Evolutionary conservation across 164 flowering plant species (phyloP), one percentile per base, ranked within the genome.

Genomic region (Berberis thunbergii): DNA sequence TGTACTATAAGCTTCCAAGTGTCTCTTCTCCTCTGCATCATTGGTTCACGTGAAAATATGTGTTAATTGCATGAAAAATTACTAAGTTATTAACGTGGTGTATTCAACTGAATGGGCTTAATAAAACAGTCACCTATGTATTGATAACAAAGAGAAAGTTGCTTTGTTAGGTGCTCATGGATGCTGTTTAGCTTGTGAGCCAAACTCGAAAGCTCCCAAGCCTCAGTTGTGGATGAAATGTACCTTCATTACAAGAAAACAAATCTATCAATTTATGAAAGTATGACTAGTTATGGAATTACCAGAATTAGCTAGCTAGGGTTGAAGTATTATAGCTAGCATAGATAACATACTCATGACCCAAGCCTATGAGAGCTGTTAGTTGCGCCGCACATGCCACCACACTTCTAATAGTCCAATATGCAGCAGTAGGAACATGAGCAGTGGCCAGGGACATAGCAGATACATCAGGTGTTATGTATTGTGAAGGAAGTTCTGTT

Each of bases 131-230:
- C 58, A 83, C 90, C 81, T 40, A 86, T 84, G 49, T 62, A 72
- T 41, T 77, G 77, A 49, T 78, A 52, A 60, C 87, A 86, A 43
- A 69, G 71, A 52, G 10, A 52, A 43, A 86, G 75, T 45, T 82
- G 84, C 45, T 69, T 72, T 65, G 40, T 49, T 38, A 88, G 81
- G 71, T 83, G 88, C 41, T 62, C 69, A 58, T 73, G 74, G 13
- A 86, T 84, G 75, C 68, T 84, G 61, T 43, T 68, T 63, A 86
- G 61, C 69, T 89, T 85, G 67, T 89, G 89, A 2, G 85, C 84
- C 76, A 90, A 75, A 64, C 86, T 81, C 1, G 89, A 84, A 6
- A 90, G 80, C 77, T 90, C 97, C 98, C 96, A 88, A 9, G 91
- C 77, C 69, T 88, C 96, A 7, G 86, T 70, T 2, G 96, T 84